Conservation (phyloP, 768 basidiomycete genomes). For the Leucosporidium scottii region DNA sequence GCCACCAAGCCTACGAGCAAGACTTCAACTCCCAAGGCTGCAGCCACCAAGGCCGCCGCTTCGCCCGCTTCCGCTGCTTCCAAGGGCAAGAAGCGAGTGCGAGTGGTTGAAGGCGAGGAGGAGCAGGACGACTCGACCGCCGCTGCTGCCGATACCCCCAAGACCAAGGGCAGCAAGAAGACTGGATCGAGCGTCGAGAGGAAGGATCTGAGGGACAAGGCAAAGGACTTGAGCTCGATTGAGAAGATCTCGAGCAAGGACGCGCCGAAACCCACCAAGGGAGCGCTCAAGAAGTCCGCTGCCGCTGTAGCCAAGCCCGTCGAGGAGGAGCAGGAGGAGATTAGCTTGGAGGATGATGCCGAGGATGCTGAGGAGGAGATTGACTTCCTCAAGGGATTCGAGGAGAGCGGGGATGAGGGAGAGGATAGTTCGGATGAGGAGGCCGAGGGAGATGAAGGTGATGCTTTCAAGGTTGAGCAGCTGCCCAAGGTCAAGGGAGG, state of each 20-base stretch:
- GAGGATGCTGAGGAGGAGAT: constrained; percentile 37
- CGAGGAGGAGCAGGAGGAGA: constrained; percentile 37
- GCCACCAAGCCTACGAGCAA: too few relatives aligned
- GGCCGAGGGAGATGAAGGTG: constrained; percentile 18
- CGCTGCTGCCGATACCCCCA: neutral
- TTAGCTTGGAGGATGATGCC: constrained; percentile 32
- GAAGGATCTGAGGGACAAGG: constrained; percentile 28
- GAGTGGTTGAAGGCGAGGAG: constrained; percentile 13
- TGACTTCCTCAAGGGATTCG: constrained; percentile 33
- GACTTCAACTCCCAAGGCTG: too few relatives aligned
- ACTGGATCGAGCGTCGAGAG: constrained; percentile 20
- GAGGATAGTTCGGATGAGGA: constrained; percentile 41
- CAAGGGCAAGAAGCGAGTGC: constrained; percentile 30
- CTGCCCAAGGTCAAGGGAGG: constrained; percentile 32
- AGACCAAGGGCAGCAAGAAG: constrained; percentile 15
- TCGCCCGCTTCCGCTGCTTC: neutral
- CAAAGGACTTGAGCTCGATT: constrained; percentile 27
- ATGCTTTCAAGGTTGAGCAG: constrained; percentile 16
- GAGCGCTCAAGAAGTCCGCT: constrained; percentile 53
- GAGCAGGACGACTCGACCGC: neutral
- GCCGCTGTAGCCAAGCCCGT: constrained; percentile 13
- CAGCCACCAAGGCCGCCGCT: neutral
- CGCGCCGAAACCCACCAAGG: constrained; percentile 69
- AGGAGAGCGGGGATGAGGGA: constrained; percentile 38
- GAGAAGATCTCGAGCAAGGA: constrained; percentile 57